Evolutionary conservation across 495 filamentous ascomycete species (phyloP), one percentile per base, ranked within the genome.

Genomic region (Amorphotheca resinae): DNA sequence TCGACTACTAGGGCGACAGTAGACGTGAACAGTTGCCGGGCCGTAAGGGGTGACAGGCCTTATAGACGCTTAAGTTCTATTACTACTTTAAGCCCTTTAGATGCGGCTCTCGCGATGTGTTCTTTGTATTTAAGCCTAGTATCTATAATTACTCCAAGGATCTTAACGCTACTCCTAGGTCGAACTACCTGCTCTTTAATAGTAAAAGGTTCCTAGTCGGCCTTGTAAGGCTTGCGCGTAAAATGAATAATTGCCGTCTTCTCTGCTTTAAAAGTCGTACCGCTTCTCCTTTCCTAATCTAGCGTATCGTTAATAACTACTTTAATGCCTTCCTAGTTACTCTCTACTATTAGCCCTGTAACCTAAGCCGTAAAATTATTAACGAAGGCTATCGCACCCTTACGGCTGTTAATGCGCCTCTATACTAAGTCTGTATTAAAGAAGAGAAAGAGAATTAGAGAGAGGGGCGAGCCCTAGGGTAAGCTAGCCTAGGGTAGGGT

Each of bases 1-100:
- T 62, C 59, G 35, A 60, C 51, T n/a, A 51, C 55, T 23, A 51
- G 57, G 1, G 49, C 52, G 37, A 62, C 53, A 12, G 49, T 62
- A 21, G 49, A 41, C 38, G 45, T 46, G 32, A 62, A 60, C 33
- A 62, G 44, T 48, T 55, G 57, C 45, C 58, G 51, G 26, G 53
- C 56, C 17, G 52, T 60, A 41, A 46, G 44, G 22, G 54, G 56
- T 22, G 56, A 58, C 25, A 63, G 33, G 32, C 50, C 46, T 6
- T 52, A 34, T 22, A 60, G 52, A 28, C 54, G 48, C 42, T 43
- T 55, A 32, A 60, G 48, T 44, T 55, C 52, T 46, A 63, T 60
- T 42, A 52, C 56, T 31, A 52, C 58, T 20, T 49, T 37, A 5
- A 63, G 49, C 39, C 60, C 50, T 28, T 58, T 63, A 16, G 56